These are phyloP conservation scores for Penicillium olsonii DNA, from an alignment of 2,329 filamentous ascomycete species.

Conservation along the genomic window DNA sequence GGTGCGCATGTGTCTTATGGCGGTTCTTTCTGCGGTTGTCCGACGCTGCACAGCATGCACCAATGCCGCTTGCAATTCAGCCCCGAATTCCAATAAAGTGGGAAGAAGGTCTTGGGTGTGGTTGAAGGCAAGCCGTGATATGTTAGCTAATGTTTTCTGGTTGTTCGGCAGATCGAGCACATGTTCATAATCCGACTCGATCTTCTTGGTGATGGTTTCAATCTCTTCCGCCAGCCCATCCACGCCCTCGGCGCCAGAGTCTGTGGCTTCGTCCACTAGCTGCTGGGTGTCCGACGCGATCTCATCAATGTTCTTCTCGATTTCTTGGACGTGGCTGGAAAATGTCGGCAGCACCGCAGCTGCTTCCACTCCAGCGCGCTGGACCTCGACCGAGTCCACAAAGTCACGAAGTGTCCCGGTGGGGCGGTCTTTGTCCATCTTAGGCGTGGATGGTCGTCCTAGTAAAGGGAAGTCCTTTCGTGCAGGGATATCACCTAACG, in stretches of 20 bases:
- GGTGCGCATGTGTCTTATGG: constrained; percentile 74
- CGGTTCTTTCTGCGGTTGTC: constrained; percentile 66
- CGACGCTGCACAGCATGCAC: constrained; percentile 61
- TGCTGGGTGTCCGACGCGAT: constrained; percentile 59
- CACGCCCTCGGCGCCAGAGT: constrained; percentile 63
- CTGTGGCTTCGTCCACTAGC: constrained; percentile 41
- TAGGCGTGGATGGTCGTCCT: constrained; percentile 43
- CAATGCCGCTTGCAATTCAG: constrained; percentile 55
- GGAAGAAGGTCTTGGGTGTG: constrained; percentile 66
- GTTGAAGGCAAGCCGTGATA: constrained; percentile 64
- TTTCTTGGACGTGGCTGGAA: constrained; percentile 58
- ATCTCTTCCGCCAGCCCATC: constrained; percentile 77
- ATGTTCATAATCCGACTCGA: constrained; percentile 81
- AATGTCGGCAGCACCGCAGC: constrained; percentile 62
- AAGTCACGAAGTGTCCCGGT: constrained; percentile 71
- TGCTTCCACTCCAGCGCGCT: constrained; percentile 69
- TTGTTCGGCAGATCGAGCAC: constrained; percentile 69
- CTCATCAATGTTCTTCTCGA: constrained; percentile 61
- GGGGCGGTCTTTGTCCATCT: constrained; percentile 44
- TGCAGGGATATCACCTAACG: constrained; percentile 44
- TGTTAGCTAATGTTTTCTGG: constrained; percentile 62
- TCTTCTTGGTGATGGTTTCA: constrained; percentile 80
- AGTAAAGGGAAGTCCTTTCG: constrained; percentile 46
- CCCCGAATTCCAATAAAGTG: constrained; percentile 57
- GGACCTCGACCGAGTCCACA: constrained; percentile 71